phyloP scores from a whole-genome alignment of 176 grass and related monocot species.

The Secale cereale region DNA sequence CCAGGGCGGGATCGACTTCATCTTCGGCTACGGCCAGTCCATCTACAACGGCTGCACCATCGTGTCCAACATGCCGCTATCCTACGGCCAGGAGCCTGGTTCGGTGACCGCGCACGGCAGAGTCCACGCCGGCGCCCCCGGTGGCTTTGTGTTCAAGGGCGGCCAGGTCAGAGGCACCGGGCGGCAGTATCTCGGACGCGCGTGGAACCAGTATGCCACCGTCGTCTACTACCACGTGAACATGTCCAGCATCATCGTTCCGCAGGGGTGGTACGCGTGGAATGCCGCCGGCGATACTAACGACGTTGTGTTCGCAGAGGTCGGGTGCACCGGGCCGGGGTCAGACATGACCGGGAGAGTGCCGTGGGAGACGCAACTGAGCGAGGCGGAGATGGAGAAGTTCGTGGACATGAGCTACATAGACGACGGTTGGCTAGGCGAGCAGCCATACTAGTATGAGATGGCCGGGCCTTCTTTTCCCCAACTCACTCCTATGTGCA shows the following conservation, averaged over 20 bases:
- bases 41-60: conserved; percentile 51
- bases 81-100: neutral
- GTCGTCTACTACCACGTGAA: neutral
- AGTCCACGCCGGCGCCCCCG: neutral
- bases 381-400: neutral
- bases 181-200: neutral
- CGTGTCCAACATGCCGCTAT: conserved; percentile 9
- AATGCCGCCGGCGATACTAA: neutral
- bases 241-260: neutral
- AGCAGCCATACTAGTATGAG: neutral
- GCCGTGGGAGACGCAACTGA: neutral
- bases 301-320: neutral
- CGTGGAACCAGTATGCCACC: neutral
- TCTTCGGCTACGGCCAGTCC: conserved; percentile 75
- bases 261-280: neutral
- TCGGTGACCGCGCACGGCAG: neutral
- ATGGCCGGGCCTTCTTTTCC: too few species aligned
- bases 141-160: neutral
- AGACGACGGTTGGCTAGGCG: neutral
- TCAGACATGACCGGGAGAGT: neutral
- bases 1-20: conserved; percentile 64
- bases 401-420: neutral
- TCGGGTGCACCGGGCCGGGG: neutral
- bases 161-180: neutral
- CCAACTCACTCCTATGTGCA: too few species aligned